Base-by-base conservation (phyloP, 345 rosid species). In the Syzygium aqueum region DNA sequence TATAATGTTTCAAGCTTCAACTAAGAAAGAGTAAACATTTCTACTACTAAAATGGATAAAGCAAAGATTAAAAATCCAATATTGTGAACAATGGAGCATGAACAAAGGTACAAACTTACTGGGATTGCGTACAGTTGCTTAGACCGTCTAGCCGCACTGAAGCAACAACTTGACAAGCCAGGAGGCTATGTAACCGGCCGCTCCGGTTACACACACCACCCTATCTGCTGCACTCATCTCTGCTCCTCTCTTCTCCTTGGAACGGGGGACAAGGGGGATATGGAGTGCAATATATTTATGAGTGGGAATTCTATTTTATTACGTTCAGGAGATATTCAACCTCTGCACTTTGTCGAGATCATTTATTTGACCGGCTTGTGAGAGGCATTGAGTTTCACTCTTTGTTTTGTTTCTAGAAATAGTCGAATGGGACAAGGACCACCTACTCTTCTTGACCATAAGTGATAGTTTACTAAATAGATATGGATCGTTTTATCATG, bases 81-180 rank as follows among this genome's bases (percentile, higher is more conserved):
- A 53, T 53, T 53, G 54, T 53, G 54, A 53, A 53, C 54, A 53
- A 53, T 8, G 22, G 22, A 53, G 54, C 56, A 53, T 6, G 56
- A 17, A 3, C 56, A 17, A 53, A 19, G 56, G 2, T 1, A 53
- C 0, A 15, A 51, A 19, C 56, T 53, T 53, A 53, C 23, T 53
- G 56, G 56, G 56, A 53, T 53, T 19, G 23, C 56, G 9, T 19
- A 53, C 56, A 53, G 56, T 53, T 53, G 56, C 56, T 53, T 53
- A 16, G 9, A 53, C 9, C 23, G 23, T 53, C 22, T 53, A 53
- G 9, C 56, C 56, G 19, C 23, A 3, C 56, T 19, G 56, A 51
- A 90, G 88, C 67, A 90, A 88, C 28, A 37, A 1, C 19, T 84
- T 88, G 53, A 90, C 84, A 7, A 88, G 54, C 91, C 88, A 88